Evolutionary conservation across 2,329 filamentous ascomycete species (phyloP).

Genomic region (Xylaria sp.): DNA sequence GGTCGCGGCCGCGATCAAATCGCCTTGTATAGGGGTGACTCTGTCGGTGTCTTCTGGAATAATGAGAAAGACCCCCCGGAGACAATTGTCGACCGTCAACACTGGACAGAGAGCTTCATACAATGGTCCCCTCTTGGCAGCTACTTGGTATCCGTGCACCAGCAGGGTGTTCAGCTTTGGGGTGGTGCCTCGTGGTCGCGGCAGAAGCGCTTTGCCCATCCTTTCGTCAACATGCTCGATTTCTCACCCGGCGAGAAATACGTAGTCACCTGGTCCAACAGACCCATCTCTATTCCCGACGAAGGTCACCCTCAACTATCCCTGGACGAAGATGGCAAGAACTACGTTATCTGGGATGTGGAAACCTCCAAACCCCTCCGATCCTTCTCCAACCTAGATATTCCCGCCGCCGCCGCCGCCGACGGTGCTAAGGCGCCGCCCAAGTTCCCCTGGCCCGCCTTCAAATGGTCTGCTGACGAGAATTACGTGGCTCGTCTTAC

Average conservation of each 20-base stretch:
- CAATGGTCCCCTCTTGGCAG: conserved; percentile 98
- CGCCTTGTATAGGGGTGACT: conserved; percentile 89
- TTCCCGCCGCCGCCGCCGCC: conserved; percentile 69
- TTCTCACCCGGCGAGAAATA: conserved; percentile 95
- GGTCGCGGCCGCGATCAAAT: conserved; percentile 91
- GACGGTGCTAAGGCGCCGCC: conserved; percentile 71
- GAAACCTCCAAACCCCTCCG: conserved; percentile 86
- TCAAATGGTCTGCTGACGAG: conserved; percentile 99
- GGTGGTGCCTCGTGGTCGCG: conserved; percentile 88
- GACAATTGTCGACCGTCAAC: conserved; percentile 84
- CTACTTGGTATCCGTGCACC: conserved; percentile 91
- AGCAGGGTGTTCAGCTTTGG: conserved; percentile 97
- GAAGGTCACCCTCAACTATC: conserved; percentile 82
- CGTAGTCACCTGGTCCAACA: conserved; percentile 94
- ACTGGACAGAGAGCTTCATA: conserved; percentile 98
- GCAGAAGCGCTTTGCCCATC: conserved; percentile 92
- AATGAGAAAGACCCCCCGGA: conserved; percentile 93
- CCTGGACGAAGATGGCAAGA: conserved; percentile 96
- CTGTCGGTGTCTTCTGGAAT: conserved; percentile 97
- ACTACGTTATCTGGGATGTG: conserved; percentile 99
- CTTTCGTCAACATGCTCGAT: conserved; percentile 92
- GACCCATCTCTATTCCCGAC: conserved; percentile 90
- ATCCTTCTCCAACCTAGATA: conserved; percentile 90
- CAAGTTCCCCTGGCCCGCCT: conserved; percentile 97
- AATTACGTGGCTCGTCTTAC: conserved; percentile 95